Evolutionary conservation across 805 yeast genomes (phyloP).

Genomic region (Myxozyma udenii): DNA sequence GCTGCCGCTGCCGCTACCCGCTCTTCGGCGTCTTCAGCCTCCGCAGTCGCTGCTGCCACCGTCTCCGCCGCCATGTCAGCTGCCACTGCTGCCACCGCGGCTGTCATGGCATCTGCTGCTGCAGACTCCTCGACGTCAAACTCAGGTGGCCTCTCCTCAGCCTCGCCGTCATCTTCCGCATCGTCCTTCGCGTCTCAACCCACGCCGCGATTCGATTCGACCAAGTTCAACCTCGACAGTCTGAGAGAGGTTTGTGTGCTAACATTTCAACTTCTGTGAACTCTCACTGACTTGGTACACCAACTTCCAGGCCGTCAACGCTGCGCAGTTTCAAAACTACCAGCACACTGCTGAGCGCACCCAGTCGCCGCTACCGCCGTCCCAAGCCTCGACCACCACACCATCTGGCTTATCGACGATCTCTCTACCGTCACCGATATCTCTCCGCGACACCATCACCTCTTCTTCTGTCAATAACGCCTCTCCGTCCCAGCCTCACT

Average conservation of each 20-base stretch:
- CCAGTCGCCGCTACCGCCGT: slow-evolving; percentile 1
- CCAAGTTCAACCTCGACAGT: slow-evolving; percentile 6
- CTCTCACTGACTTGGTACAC: background rate
- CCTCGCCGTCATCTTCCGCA: slow-evolving; percentile 1
- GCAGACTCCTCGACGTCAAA: too few relatives aligned
- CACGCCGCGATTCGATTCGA: slow-evolving; percentile 4
- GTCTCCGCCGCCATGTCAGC: too few relatives aligned
- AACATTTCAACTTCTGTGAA: background rate
- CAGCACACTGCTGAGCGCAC: slow-evolving; percentile 5
- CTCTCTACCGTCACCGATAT: background rate
- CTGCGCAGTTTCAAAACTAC: slow-evolving; percentile 19
- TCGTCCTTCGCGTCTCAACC: background rate
- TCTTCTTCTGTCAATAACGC: background rate
- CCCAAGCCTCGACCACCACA: background rate
- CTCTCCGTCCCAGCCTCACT: background rate
- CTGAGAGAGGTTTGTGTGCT: slow-evolving; percentile 18
- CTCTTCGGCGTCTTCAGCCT: too few relatives aligned
- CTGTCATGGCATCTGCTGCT: too few relatives aligned
- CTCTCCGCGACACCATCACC: background rate
- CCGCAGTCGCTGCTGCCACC: too few relatives aligned
- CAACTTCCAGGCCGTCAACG: slow-evolving; percentile 18
- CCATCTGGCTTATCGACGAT: background rate
- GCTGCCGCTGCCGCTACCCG: too few relatives aligned
- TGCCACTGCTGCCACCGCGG: too few relatives aligned
- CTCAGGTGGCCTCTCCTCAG: too few relatives aligned